Evolutionary conservation across 805 yeast species (phyloP), one percentile per base, ranked within the genome.

Genomic region (Cyberlindnera meyerae): DNA sequence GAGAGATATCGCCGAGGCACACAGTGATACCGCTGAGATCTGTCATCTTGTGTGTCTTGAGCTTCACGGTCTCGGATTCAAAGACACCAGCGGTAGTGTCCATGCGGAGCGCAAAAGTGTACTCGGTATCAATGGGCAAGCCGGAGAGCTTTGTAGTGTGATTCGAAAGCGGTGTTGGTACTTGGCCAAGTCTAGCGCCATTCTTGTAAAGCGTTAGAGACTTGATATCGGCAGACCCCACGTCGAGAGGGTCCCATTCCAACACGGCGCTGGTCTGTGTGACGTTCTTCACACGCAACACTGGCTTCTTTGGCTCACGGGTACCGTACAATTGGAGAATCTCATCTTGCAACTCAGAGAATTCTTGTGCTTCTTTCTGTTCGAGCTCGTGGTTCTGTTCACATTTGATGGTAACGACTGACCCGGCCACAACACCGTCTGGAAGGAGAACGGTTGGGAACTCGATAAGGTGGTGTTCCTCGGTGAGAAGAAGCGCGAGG

Each of bases 381-480:
- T 90, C 96, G 25, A 79, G 73, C 29, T 70, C 75, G 4, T 68
- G 51, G 54, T 89, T 94, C 44, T 84, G 80, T 35, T 82, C 88
- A 58, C 96, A 89, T 40, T 70, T 75, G 58, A 93, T 80, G 51
- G 82, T 82, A 34, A 93, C 86, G 36, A 93, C 82, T 11, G 96
- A 84, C 3, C 98, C 98, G 1, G 97, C 94, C 47, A 75, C 73
- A 24, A 89, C 93, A 27, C 90, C 89, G 49, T 81, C 83, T 8
- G 98, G 98, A 31, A 93, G 66, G 37, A 93, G 67, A 39, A 90
- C 78, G 4, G 97, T 87, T n/a, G 98, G 98, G 53, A 90, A 93
- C 55, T 93, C 98, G 47, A 93, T 89, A 43, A 90, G 70, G 57
- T 89, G 96, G 60, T 90, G 97, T 58, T 90, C 93, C 39, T 82